Base-by-base conservation (phyloP, 306 rosid genomes). In the Hippophae rhamnoides region DNA sequence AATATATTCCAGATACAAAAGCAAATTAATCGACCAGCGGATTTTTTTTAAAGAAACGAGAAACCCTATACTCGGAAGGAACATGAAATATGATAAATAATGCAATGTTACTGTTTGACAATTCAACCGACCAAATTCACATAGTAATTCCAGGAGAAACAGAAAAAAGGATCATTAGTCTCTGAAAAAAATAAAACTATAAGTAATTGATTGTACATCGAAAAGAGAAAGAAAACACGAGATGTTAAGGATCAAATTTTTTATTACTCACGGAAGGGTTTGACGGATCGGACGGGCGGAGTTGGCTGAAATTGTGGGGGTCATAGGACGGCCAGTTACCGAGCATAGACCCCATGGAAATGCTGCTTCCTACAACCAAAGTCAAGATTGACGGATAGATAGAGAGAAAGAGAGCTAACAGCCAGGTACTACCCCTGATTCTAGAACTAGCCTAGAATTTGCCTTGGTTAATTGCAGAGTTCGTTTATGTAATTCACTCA, bases 271-370 rank as follows among this genome's bases (percentile, higher is more conserved):
- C 98, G 61, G 95, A 83, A 70, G 95, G 89, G 50, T 48, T 79
- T 10, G 92, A 81, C 65, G 95, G 87, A 90, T 90, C 96, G 18
- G 89, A 79, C 48, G 95, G 89, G 41, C 95, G 89, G 66, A 87
- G 81, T 72, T 85, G 95, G 77, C 89, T 90, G 85, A 90, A 90
- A 81, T 90, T 90, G 76, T 90, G 87, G 57, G 98, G 95, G 77
- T 90, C 85, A 44, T 74, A 74, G 5, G 98, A 87, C 54, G 96
- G 96, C 89, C 75, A 84, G 84, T 90, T 85, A 13, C 96, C 95
- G 48, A 87, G 83, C 46, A 78, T 23, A 66, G 95, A 87, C 53
- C 89, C 98, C 98, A 87, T 90, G 6, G 46, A 66, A 60, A 53
- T 59, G 74, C 68, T 25, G 65, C 6, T 60, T 14, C 23, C 31